Evolutionary conservation across 2,329 filamentous ascomycete species (phyloP).

Genomic region (Cladophialophora carrionii): DNA sequence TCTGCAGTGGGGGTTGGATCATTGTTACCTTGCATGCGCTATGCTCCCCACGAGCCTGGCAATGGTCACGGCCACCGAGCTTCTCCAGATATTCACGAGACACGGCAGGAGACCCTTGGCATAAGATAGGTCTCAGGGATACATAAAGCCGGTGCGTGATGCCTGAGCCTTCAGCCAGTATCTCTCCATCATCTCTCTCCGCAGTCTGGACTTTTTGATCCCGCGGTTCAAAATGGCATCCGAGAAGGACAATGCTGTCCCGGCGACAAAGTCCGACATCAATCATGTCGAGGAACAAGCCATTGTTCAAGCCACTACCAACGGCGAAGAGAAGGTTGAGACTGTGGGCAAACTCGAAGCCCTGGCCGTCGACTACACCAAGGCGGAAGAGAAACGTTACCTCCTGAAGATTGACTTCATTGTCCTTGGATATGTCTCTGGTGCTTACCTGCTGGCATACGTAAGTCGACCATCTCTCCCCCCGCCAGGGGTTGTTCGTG

Average conservation of each 20-base stretch:
- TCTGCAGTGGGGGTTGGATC: conserved; percentile 18
- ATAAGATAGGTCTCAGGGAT: not conserved
- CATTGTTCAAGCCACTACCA: conserved; percentile 4
- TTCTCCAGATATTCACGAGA: not conserved
- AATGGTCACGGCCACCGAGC: conserved; percentile 3
- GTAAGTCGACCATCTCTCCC: not conserved
- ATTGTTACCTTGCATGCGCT: not conserved
- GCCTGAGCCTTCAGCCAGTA: conserved; percentile 1
- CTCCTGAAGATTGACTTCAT: conserved; percentile 72
- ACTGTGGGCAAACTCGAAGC: conserved; percentile 17
- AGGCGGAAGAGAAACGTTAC: conserved; percentile 72
- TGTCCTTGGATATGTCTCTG: conserved; percentile 60
- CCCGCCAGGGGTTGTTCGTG: not conserved
- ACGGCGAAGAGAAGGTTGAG: conserved; percentile 18
- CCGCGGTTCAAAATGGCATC: conserved; percentile 11
- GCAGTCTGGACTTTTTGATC: not conserved
- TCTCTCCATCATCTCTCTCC: conserved; percentile 6
- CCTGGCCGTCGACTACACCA: conserved; percentile 47
- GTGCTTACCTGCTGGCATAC: conserved; percentile 74
- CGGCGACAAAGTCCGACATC: conserved; percentile 19
- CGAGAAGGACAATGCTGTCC: conserved; percentile 13
- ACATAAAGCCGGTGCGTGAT: conserved; percentile 11
- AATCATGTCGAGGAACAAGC: conserved; percentile 17
- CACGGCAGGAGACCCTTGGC: not conserved
- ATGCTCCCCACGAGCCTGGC: conserved; percentile 16